phyloP scores from a whole-genome alignment of 1,284 basidiomycete species.

The Ceratobasidium sp. region DNA sequence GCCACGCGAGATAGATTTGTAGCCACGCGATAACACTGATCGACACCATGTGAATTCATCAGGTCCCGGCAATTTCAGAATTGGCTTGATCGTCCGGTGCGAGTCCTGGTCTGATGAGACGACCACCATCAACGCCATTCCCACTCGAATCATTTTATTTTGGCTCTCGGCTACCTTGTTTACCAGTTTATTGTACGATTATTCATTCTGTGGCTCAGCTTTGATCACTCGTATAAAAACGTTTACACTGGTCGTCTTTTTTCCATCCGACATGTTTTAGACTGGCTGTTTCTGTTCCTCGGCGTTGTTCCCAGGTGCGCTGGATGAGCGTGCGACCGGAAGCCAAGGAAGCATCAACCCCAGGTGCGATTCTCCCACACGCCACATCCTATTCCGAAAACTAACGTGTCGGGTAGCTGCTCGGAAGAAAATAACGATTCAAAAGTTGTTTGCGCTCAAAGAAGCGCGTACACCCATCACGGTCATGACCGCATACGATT shows the following conservation, averaged over 20 bases:
- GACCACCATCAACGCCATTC: neutral
- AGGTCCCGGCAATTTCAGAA: neutral
- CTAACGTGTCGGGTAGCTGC: slow-evolving; percentile 12
- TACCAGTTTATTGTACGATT: no score
- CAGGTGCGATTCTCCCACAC: neutral
- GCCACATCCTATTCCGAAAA: neutral
- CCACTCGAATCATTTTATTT: neutral
- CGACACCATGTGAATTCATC: slow-evolving; percentile 12
- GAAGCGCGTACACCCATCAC: slow-evolving; percentile 75
- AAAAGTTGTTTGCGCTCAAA: slow-evolving; percentile 68
- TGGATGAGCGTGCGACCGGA: slow-evolving; percentile 44
- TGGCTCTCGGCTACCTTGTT: no score
- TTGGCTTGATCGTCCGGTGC: slow-evolving; percentile 5
- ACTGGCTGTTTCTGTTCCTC: neutral
- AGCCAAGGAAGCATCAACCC: slow-evolving; percentile 21
- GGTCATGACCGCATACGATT: slow-evolving; percentile 94
- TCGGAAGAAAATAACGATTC: slow-evolving; percentile 78
- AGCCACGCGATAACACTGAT: neutral
- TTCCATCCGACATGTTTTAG: neutral
- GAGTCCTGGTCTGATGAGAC: slow-evolving; percentile 20
- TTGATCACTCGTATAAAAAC: no score
- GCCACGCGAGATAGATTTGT: neutral
- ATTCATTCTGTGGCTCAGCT: no score
- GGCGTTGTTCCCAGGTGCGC: slow-evolving; percentile 21
- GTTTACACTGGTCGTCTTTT: no score